These are phyloP conservation scores for Camellia sinensis DNA, from an alignment of 148 eudicot species.

Conservation along the genomic window DNA sequence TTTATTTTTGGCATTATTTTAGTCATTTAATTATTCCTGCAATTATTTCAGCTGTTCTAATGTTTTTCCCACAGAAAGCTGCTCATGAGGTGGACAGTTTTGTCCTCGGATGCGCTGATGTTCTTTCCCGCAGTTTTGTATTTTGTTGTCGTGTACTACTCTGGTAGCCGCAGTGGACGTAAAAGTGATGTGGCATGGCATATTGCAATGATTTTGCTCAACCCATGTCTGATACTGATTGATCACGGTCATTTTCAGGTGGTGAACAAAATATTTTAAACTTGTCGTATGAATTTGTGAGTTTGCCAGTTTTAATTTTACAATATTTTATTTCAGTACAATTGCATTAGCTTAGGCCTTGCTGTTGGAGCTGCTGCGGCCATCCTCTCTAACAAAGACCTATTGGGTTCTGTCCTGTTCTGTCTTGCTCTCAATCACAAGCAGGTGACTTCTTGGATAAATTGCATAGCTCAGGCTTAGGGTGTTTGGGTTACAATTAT, in stretches of 20 bases:
- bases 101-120: slow-evolving; percentile 68
- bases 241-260: slow-evolving; percentile 99
- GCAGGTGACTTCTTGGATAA: slow-evolving; percentile 48
- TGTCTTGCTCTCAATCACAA: slow-evolving; percentile 84
- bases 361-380: slow-evolving; percentile 84
- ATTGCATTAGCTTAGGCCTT: slow-evolving; percentile 94
- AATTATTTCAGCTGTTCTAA: background rate
- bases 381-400: slow-evolving; percentile 62
- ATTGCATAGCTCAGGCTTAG: background rate
- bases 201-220: slow-evolving; percentile 61
- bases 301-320: slow-evolving; percentile 6
- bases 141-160: slow-evolving; percentile 46
- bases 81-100: slow-evolving; percentile 94
- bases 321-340: slow-evolving; percentile 49
- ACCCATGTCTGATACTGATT: slow-evolving; percentile 74
- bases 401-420: slow-evolving; percentile 68
- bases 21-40: background rate
- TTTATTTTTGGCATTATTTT: background rate
- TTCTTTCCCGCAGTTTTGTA: slow-evolving; percentile 81
- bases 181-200: slow-evolving; percentile 67
- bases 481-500: no score
- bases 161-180: slow-evolving; percentile 26
- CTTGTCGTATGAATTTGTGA: background rate
- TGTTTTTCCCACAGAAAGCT: slow-evolving; percentile 59
- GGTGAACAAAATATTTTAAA: slow-evolving; percentile 3